These are phyloP conservation scores for Bondarzewia mesenterica DNA, from an alignment of 1,284 basidiomycete species.

Conservation along the genomic window DNA sequence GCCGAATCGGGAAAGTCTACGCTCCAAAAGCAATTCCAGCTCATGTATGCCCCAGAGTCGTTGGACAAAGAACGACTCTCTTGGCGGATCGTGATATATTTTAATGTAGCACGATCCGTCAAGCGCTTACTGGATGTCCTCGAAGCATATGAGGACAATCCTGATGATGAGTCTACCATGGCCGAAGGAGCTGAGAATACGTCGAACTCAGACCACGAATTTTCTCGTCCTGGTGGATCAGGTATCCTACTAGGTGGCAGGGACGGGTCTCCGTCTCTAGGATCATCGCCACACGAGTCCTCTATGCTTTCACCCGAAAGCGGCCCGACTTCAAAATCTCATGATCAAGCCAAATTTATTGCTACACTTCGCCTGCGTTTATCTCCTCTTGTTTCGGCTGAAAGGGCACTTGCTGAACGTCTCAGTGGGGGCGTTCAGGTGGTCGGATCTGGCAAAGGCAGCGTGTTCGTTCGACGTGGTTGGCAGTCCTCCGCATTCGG, in stretches of 20 bases:
- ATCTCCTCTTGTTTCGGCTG: slow-evolving; percentile 50
- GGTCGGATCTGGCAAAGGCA: slow-evolving; percentile 62
- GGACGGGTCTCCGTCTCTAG: slow-evolving; percentile 2
- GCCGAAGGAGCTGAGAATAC: slow-evolving; percentile 7
- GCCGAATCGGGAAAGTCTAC: slow-evolving; percentile 81
- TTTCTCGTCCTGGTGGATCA: slow-evolving; percentile 6
- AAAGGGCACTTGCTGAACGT: slow-evolving; percentile 56
- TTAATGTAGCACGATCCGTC: slow-evolving; percentile 72
- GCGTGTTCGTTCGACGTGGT: slow-evolving; percentile 67
- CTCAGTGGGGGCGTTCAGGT: slow-evolving; percentile 65
- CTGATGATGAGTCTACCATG: slow-evolving; percentile 31
- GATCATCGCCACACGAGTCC: neutral
- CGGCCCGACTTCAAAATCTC: neutral
- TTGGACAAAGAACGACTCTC: slow-evolving; percentile 71
- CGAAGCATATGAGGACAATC: slow-evolving; percentile 56
- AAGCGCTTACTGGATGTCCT: slow-evolving; percentile 66
- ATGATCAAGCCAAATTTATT: slow-evolving; percentile 29
- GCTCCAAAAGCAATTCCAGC: slow-evolving; percentile 78
- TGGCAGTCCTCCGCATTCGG: slow-evolving; percentile 56
- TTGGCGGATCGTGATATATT: slow-evolving; percentile 78
- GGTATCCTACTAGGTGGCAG: slow-evolving; percentile 9
- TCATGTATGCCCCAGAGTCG: slow-evolving; percentile 72
- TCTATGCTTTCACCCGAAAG: neutral
- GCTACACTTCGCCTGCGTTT: slow-evolving; percentile 51
- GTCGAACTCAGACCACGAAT: slow-evolving; percentile 1